Evolutionary conservation across 2,329 filamentous ascomycete species (phyloP), one percentile per base, ranked within the genome.

Genomic region (Arthrobotrys sphaeroides): DNA sequence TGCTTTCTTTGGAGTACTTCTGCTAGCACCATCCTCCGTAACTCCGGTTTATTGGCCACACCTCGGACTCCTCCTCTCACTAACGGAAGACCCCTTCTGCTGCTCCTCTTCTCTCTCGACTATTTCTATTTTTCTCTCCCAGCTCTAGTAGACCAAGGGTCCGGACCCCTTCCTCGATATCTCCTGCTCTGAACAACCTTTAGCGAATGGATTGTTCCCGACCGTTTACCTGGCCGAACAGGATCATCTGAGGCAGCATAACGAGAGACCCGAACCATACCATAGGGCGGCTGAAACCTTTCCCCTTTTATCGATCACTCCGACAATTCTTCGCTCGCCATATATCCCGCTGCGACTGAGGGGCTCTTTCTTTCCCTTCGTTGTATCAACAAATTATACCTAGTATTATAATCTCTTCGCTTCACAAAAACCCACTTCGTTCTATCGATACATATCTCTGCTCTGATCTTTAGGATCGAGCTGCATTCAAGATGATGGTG

Each of bases 401-500:
- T 38, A 55, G 51, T 24, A 38, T 20, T 38, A 13, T 61, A 53
- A 38, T 31, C 26, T 33, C 53, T 42, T 69, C 49, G 47, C 47
- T 53, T 53, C 47, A 22, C 65, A 43, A 69, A 38, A 47, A 5
- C 20, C 42, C 20, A n/a, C 38, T 36, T 49, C 28, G 33, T 18
- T 47, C n/a, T 24, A 9, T 16, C 59, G 42, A 49, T 47, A 67
- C 42, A 57, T n/a, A 22, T 16, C 20, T 33, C 40, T 67, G 20
- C 36, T 70, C 33, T 55, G 72, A 47, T 69, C 72, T 47, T 31
- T 31, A 42, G 53, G 73, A 62, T 72, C 60, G 59, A 51, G 16
- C 42, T 51, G 24, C 60, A 18, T 49, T 61, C 57, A 66, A 28
- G 66, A 77, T 77, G 73, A 77, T 77, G 73, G 73, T 77, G 49